Evolutionary conservation across 306 rosid species (phyloP).

Genomic region (Castanopsis chinensis): DNA sequence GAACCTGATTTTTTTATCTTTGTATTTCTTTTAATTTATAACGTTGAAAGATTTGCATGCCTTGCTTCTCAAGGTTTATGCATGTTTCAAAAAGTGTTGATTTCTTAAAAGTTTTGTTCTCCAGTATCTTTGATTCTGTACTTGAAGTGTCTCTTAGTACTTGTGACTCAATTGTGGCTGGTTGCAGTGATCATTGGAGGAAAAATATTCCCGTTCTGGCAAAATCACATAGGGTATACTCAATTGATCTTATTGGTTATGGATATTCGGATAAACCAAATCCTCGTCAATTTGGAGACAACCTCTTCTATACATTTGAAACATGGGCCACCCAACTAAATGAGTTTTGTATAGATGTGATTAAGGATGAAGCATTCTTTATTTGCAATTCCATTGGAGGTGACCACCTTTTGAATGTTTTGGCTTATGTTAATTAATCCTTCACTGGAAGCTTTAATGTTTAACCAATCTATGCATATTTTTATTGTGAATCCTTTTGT

Average conservation of each 20-base stretch:
- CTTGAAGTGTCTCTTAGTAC: conserved; percentile 22
- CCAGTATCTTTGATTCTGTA: conserved; percentile 22
- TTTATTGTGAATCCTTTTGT: neutral
- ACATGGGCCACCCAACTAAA: conserved; percentile 92
- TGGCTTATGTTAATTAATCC: neutral
- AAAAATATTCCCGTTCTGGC: conserved; percentile 76
- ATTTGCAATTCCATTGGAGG: conserved; percentile 97
- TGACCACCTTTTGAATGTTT: conserved; percentile 23
- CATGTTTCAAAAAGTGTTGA: neutral
- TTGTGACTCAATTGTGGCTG: conserved; percentile 24
- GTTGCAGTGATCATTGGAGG: conserved; percentile 95
- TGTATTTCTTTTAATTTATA: neutral
- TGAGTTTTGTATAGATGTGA: conserved; percentile 70
- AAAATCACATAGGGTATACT: conserved; percentile 69
- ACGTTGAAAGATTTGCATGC: neutral
- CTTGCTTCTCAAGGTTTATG: neutral
- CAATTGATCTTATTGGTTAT: conserved; percentile 94
- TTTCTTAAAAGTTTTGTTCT: conserved; percentile 5
- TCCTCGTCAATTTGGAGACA: conserved; percentile 61
- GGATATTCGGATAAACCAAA: conserved; percentile 96
- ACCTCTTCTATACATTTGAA: conserved; percentile 74
- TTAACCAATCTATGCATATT: neutral
- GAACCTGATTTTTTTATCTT: neutral
- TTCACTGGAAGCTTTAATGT: neutral
- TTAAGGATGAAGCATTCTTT: conserved; percentile 76